Conservation (phyloP, 2,329 filamentous ascomycete genomes). For the Stachybotrys echinatus region DNA sequence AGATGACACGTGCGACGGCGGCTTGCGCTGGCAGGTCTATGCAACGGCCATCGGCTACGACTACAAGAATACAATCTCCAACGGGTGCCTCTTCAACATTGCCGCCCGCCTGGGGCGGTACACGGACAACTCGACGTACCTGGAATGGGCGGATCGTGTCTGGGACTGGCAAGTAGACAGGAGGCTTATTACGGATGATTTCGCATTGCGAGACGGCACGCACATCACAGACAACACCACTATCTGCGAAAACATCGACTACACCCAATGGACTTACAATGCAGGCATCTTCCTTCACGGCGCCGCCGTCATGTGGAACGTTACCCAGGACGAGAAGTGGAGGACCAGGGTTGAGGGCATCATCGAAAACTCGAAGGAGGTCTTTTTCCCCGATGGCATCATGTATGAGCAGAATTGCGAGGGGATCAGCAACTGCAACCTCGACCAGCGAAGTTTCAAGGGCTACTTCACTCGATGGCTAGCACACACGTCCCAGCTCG, state of each 20-base stretch:
- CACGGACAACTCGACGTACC: constrained; percentile 74
- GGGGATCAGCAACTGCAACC: constrained; percentile 53
- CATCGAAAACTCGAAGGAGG: constrained; percentile 38
- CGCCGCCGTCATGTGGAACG: constrained; percentile 56
- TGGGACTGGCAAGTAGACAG: constrained; percentile 59
- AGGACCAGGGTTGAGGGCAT: constrained; percentile 55
- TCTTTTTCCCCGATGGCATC: constrained; percentile 51
- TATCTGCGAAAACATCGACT: constrained; percentile 48
- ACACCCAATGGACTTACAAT: constrained; percentile 66
- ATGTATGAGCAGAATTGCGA: constrained; percentile 67
- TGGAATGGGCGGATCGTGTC: constrained; percentile 65
- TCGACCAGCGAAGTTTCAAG: constrained; percentile 71
- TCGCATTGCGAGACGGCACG: constrained; percentile 48
- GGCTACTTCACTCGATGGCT: constrained; percentile 68
- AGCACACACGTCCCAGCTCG: constrained; percentile 48
- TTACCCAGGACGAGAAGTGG: constrained; percentile 50
- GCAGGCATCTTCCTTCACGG: constrained; percentile 61
- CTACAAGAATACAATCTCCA: constrained; percentile 65
- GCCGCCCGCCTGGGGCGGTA: constrained; percentile 69
- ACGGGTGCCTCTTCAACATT: constrained; percentile 66
- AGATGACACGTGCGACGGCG: constrained; percentile 57
- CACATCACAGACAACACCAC: constrained; percentile 27
- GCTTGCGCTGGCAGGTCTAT: constrained; percentile 83
- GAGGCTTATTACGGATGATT: constrained; percentile 51
- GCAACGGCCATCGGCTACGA: constrained; percentile 66